Conservation (phyloP, 257 asterid genomes). For the Scutellaria minor region DNA sequence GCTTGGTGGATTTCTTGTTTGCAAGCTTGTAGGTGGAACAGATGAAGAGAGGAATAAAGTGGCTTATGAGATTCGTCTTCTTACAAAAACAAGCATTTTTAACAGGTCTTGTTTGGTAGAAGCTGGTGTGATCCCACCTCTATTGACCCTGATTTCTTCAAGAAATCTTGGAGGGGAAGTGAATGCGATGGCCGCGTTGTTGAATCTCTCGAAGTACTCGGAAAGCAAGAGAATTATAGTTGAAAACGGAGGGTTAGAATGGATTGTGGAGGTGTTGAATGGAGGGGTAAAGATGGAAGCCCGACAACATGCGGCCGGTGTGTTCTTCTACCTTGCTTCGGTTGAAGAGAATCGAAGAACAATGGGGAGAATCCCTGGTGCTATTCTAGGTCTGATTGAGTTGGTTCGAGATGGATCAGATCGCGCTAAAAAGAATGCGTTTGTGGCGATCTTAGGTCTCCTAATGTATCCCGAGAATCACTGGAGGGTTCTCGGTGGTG, state of each 20-base stretch:
- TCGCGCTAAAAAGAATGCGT: slow-evolving; percentile 60
- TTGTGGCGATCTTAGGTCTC: slow-evolving; percentile 63
- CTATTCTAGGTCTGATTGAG: slow-evolving; percentile 54
- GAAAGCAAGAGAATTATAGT: slow-evolving; percentile 48
- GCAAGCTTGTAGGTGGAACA: slow-evolving; percentile 49
- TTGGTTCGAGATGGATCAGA: slow-evolving; percentile 52
- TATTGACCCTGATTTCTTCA: slow-evolving; percentile 51
- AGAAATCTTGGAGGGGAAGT: slow-evolving; percentile 50
- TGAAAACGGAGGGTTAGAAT: slow-evolving; percentile 56
- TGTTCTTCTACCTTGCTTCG: slow-evolving; percentile 74
- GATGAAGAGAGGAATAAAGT: slow-evolving; percentile 51
- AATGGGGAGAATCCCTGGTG: slow-evolving; percentile 58
- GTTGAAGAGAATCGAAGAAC: slow-evolving; percentile 56
- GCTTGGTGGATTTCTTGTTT: slow-evolving; percentile 59
- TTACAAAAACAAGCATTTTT: slow-evolving; percentile 78
- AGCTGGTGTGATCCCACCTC: slow-evolving; percentile 56
- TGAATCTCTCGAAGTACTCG: slow-evolving; percentile 64
- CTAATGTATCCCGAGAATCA: slow-evolving; percentile 67
- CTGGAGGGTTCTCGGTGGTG: slow-evolving; percentile 53
- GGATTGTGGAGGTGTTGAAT: slow-evolving; percentile 51
- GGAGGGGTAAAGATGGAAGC: slow-evolving; percentile 57
- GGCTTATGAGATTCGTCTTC: slow-evolving; percentile 69
- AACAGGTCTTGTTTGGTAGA: slow-evolving; percentile 79
- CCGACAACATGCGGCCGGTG: slow-evolving; percentile 79
- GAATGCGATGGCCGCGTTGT: slow-evolving; percentile 60